Evolutionary conservation across 257 asterid genomes (phyloP).

Genomic region (Henckelia pumila): DNA sequence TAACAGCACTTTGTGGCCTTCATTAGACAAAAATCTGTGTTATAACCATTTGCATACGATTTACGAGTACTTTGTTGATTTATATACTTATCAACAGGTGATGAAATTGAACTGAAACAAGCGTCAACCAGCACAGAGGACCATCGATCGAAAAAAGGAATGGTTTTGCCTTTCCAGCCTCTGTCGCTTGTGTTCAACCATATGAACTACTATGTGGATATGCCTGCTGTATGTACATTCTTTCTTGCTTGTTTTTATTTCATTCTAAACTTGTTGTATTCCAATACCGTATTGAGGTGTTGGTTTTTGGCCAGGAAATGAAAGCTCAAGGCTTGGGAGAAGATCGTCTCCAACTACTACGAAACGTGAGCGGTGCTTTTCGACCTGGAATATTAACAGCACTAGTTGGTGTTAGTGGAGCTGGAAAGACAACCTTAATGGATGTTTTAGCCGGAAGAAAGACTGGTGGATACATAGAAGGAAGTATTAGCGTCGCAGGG

Average conservation of each 20-base stretch:
- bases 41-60: not conserved
- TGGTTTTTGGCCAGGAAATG: conserved; percentile 45
- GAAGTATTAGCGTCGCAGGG: conserved; percentile 48
- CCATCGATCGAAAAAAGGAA: conserved; percentile 45
- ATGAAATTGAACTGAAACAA: not conserved
- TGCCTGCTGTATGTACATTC: conserved; percentile 43
- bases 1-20: too few relatives aligned
- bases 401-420: conserved; percentile 62
- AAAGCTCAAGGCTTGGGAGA: conserved; percentile 44
- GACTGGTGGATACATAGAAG: conserved; percentile 57
- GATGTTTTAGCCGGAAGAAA: conserved; percentile 72
- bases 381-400: conserved; percentile 67
- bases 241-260: not conserved
- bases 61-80: not conserved
- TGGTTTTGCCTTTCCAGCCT: conserved; percentile 52
- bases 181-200: conserved; percentile 45
- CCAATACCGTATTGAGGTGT: not conserved
- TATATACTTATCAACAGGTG: conserved; percentile 16
- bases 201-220: conserved; percentile 48
- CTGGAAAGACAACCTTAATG: conserved; percentile 70
- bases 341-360: conserved; percentile 48
- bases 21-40: not conserved
- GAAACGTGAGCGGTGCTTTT: conserved; percentile 50
- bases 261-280: not conserved
- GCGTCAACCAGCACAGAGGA: not conserved